Percentiles rank a stretch among this genome's conserved stretches.
Evolutionary conservation across 768 basidiomycete species (phyloP).

Genomic region (Termitomyces bulborhizus): DNA sequence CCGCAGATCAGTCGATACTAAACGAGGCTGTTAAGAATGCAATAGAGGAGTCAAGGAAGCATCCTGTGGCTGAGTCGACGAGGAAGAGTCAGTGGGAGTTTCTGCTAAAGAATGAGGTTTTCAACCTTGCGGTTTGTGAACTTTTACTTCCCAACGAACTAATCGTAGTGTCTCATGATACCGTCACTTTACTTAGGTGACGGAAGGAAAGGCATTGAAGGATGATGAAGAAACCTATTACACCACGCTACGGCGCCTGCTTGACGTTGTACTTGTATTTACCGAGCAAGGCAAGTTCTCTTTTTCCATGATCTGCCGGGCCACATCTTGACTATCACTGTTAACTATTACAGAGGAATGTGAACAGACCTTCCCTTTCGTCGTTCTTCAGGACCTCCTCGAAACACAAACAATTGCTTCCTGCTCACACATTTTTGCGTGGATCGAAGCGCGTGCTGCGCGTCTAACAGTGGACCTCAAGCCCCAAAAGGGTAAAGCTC

Average conservation of each 20-base stretch:
- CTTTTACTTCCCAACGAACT: neutral
- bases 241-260: slow-evolving; percentile 45
- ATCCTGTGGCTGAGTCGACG: slow-evolving; percentile 45
- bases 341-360: slow-evolving; percentile 53
- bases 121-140: slow-evolving; percentile 59
- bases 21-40: slow-evolving; percentile 43
- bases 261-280: slow-evolving; percentile 73
- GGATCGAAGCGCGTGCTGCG: slow-evolving; percentile 70
- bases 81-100: slow-evolving; percentile 73
- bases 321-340: neutral
- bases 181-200: slow-evolving; percentile 35
- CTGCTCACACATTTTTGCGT: slow-evolving; percentile 83
- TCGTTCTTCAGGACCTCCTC: slow-evolving; percentile 72
- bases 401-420: slow-evolving; percentile 83
- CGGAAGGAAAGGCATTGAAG: slow-evolving; percentile 62
- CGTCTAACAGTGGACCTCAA: slow-evolving; percentile 74
- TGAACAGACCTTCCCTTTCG: slow-evolving; percentile 68
- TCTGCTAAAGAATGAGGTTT: slow-evolving; percentile 63
- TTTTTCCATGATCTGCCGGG: neutral
- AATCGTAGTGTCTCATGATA: neutral
- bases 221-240: slow-evolving; percentile 51
- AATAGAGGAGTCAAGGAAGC: slow-evolving; percentile 33
- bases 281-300: slow-evolving; percentile 61
- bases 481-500: slow-evolving; percentile 84
- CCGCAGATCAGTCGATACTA: slow-evolving; percentile 41